A percentile compares a stretch with the other conserved stretches of the same genome.
phyloP scores from a whole-genome alignment of 441 rosid genomes.

The Pelargonium cotyledonis region DNA sequence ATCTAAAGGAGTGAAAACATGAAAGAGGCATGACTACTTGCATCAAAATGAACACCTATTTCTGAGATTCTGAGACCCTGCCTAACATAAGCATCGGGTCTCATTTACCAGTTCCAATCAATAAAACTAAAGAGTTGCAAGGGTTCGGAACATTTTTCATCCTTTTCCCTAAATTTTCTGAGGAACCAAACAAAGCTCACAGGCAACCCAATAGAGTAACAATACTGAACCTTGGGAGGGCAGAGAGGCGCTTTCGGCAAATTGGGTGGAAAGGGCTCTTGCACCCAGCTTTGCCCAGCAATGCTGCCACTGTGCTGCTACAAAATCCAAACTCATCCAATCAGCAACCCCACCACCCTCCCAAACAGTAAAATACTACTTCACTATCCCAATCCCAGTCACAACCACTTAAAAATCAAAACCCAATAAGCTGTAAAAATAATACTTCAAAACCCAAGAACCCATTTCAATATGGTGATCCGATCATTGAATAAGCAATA shows the following conservation, averaged over 20 bases:
- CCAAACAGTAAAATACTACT: background rate
- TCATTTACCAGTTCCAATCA: background rate
- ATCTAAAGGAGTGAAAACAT: conserved; percentile 82
- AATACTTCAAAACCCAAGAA: background rate
- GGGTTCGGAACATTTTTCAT: background rate
- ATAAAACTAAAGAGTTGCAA: background rate
- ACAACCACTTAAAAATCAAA: background rate
- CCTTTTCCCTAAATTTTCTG: background rate
- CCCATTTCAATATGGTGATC: background rate
- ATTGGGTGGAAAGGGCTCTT: conserved; percentile 49
- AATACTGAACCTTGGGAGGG: conserved; percentile 49
- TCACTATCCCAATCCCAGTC: background rate
- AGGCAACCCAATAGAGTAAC: background rate
- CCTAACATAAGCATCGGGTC: too few relatives aligned
- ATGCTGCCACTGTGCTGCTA: conserved; percentile 32
- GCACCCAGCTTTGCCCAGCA: conserved; percentile 49
- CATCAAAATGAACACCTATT: conserved; percentile 18
- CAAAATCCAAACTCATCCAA: background rate
- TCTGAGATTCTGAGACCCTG: conserved; percentile 2
- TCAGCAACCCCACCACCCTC: background rate
- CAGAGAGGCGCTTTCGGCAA: conserved; percentile 43
- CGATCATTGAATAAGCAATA: background rate
- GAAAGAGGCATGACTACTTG: conserved; percentile 68
- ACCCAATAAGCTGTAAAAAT: too few relatives aligned
- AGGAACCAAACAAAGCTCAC: conserved; percentile 3